Conservation (phyloP, 192 early-diverging fungal genomes). For the Backusella westeae region DNA sequence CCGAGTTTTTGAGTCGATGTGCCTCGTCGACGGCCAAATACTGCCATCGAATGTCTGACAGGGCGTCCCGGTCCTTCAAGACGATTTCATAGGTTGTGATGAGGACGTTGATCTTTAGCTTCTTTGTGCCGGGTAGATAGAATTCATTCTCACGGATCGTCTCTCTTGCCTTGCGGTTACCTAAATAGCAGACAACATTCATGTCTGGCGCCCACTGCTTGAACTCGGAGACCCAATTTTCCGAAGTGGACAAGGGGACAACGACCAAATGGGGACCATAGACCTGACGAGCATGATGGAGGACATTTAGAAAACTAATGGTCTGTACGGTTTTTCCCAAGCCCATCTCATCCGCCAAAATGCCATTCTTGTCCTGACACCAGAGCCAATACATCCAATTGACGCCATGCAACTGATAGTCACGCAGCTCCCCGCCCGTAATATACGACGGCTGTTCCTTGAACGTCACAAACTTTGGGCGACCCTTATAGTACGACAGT, state of each 20-base stretch:
- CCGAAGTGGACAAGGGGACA: constrained; percentile 93
- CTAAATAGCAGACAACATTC: constrained; percentile 90
- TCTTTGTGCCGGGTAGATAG: constrained; percentile 56
- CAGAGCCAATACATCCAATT: constrained; percentile 98
- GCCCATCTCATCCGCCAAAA: constrained; percentile 95
- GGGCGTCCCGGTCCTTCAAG: constrained; percentile 81
- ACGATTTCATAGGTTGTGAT: constrained; percentile 96
- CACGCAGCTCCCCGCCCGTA: constrained; percentile 83
- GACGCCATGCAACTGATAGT: constrained; percentile 93
- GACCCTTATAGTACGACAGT: constrained; percentile 46
- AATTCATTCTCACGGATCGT: constrained; percentile 97
- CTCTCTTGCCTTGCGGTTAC: constrained; percentile 74
- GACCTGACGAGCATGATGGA: constrained; percentile 79
- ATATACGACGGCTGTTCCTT: constrained; percentile 80
- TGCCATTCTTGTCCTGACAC: constrained; percentile 95
- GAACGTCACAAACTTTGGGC: constrained; percentile 79
- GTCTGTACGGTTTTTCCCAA: constrained; percentile 98
- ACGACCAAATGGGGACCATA: constrained; percentile 97
- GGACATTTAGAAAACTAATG: constrained; percentile 86
- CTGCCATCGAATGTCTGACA: constrained; percentile 87
- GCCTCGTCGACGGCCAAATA: constrained; percentile 97
- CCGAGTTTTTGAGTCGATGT: constrained; percentile 94
- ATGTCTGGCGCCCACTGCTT: constrained; percentile 92
- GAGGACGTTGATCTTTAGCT: constrained; percentile 86
- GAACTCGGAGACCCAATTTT: constrained; percentile 96